Evolutionary conservation across 257 asterid genomes (phyloP).

Genomic region (Ilex asprella): DNA sequence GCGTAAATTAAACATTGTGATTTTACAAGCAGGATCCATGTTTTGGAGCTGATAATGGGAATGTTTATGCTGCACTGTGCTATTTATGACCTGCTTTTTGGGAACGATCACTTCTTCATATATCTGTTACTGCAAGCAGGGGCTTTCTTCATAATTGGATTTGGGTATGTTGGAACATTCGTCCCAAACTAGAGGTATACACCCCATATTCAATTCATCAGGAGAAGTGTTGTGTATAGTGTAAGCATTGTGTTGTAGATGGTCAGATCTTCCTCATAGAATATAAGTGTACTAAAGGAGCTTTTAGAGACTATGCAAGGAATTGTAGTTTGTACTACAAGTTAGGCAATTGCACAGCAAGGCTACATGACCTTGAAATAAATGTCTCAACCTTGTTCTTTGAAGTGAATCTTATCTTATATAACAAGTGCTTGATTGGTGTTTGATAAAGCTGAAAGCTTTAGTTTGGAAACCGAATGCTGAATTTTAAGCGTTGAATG

Average conservation of each 20-base stretch:
- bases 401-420: background rate
- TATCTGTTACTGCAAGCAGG: constrained; percentile 73
- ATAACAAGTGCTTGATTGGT: too few species aligned
- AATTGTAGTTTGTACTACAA: background rate
- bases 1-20: background rate
- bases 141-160: constrained; percentile 69
- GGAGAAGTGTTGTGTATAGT: background rate
- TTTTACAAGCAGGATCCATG: constrained; percentile 48
- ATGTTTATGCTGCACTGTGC: constrained; percentile 80
- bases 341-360: too few species aligned
- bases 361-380: background rate
- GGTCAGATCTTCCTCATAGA: background rate
- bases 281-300: background rate
- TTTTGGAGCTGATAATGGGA: constrained; percentile 70
- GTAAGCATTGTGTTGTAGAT: background rate
- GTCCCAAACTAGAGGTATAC: constrained; percentile 40
- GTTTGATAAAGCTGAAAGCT: too few species aligned
- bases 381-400: background rate
- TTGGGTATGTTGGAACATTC: constrained; percentile 66
- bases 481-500: too few species aligned
- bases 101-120: constrained; percentile 58
- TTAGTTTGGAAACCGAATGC: too few species aligned
- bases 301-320: background rate
- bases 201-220: background rate
- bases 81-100: constrained; percentile 57